Base-by-base conservation (phyloP, 306 rosid genomes). In the Acacia acuminata region DNA sequence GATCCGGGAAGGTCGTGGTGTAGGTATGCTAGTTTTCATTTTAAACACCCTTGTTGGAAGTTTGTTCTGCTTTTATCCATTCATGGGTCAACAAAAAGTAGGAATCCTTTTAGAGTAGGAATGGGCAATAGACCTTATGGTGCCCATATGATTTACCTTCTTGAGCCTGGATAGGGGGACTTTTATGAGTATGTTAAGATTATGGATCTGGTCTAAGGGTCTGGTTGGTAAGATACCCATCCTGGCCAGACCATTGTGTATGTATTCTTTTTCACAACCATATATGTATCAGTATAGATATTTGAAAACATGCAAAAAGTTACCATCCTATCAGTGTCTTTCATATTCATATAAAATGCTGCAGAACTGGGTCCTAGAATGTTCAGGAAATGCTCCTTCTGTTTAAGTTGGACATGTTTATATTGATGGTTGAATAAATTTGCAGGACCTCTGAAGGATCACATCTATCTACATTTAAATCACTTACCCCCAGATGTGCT, bases 401-500 rank as follows among this genome's bases (percentile, higher is more conserved):
- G 3, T 22, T 81, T 27, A 67, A 78, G 83, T 60, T 63, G 77
- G 74, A 76, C 50, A 56, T 56, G 78, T 80, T 75, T 20, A 58
- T 65, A 79, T 42, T 82, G 43, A 82, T 71, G n/a, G 78, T 50
- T 75, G 45, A 77, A 48, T 77, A 25, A 75, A 78, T 82, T 50
- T 84, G 75, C 94, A 96, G 99, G 99, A 83, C 97, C 98, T 73
- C 47, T 90, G 93, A 96, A 96, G 88, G 99, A 96, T 88, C 99
- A 96, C 84, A 96, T 96, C 81, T 94, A 94, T 92, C 99, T 96
- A 68, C 99, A 96, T 85, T 89, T 96, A 84, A 96, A 96, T 87
- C 99, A 96, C 85, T 90, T 96, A 68, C 99, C 99, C 76, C 99
- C 99, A n/a, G 99, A 96, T 72, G 97, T 96, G 76, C 94, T 96